A percentile compares a stretch with the other conserved stretches of the same genome.
Evolutionary conservation across 78 protist species (phyloP).

Genomic region (Capsaspora owczarzaki): DNA sequence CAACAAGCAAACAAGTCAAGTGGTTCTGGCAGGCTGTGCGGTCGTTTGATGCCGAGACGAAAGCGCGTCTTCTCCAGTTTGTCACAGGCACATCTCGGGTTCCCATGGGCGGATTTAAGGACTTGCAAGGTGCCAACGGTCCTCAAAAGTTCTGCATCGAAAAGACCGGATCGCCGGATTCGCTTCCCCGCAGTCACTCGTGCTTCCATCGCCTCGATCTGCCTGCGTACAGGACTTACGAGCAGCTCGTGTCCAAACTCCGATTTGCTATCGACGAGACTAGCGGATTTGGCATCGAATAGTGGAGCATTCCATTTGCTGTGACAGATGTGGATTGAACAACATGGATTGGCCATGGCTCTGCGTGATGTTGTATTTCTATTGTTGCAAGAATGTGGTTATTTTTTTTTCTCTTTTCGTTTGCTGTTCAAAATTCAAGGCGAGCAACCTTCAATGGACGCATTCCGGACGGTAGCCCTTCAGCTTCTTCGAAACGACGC

Average conservation of each 20-base stretch:
- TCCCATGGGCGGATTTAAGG: slow-evolving; percentile 59
- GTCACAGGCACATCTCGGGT: slow-evolving; percentile 66
- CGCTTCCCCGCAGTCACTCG: not conserved
- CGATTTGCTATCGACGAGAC: slow-evolving; percentile 41
- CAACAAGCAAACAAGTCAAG: not conserved
- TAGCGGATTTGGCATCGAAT: slow-evolving; percentile 20
- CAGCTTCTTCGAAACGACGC: too few species aligned
- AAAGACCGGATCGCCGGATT: not conserved
- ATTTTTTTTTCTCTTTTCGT: too few species aligned
- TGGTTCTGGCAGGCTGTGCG: slow-evolving; percentile 15
- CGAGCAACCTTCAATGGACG: too few species aligned
- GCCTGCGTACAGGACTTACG: slow-evolving; percentile 15
- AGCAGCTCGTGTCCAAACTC: slow-evolving; percentile 28
- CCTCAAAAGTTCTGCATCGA: slow-evolving; percentile 16
- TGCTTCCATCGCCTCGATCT: slow-evolving; percentile 44
- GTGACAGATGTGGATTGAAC: too few species aligned
- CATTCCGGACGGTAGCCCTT: too few species aligned
- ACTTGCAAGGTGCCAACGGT: slow-evolving; percentile 23
- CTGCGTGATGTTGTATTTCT: too few species aligned
- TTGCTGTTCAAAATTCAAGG: too few species aligned
- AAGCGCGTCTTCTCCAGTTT: slow-evolving; percentile 43
- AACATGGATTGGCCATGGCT: too few species aligned
- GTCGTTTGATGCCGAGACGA: not conserved
- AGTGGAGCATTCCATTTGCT: too few species aligned
- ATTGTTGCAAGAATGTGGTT: too few species aligned